Evolutionary conservation across 805 yeast species (phyloP), one percentile per base, ranked within the genome.

Genomic region (Suhomyces kilbournensis): DNA sequence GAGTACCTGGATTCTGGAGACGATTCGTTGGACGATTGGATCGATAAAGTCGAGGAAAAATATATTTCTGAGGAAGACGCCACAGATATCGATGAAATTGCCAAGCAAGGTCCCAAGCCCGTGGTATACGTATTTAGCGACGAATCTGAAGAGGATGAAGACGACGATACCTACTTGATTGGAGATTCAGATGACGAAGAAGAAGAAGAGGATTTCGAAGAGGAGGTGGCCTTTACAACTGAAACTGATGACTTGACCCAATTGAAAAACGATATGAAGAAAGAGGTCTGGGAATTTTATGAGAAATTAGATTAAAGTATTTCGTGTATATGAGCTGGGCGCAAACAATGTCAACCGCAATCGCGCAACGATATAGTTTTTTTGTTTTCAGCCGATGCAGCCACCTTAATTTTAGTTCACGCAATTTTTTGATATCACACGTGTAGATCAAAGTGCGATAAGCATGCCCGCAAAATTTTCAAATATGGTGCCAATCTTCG

Each of bases 1-100:
- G 63, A 64, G 45, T 51, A 50, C 20, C 56, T 48, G 25, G 53
- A 49, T 17, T 55, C 54, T 9, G 46, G 40, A 3, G 60, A 57
- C 30, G 63, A 57, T n/a, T 53, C 55, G 23, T 58, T 51, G 40
- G 64, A 64, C 40, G 64, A 60, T 35, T 56, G 60, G 58, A 64
- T 61, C 9, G 63, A 56, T 44, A 48, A 46, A 15, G 62, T 56
- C n/a, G 63, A 59, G 54, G 42, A 46, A 51, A 56, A 53, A 46
- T 30, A 57, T 19, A 44, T 49, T 45, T 54, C 48, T 23, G 57
- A 48, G 5, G 56, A 44, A 20, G 54, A 49, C 9, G 58, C 51
- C 35, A 57, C 52, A 10, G 60, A 59, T 20, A 51, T 52, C 45
- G 57, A 56, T 28, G 54, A 51, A 44, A 17, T 48, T 4, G 43